These are phyloP conservation scores for Senecio squalidus DNA, from an alignment of 140 eudicot genomes.

Conservation along the genomic window DNA sequence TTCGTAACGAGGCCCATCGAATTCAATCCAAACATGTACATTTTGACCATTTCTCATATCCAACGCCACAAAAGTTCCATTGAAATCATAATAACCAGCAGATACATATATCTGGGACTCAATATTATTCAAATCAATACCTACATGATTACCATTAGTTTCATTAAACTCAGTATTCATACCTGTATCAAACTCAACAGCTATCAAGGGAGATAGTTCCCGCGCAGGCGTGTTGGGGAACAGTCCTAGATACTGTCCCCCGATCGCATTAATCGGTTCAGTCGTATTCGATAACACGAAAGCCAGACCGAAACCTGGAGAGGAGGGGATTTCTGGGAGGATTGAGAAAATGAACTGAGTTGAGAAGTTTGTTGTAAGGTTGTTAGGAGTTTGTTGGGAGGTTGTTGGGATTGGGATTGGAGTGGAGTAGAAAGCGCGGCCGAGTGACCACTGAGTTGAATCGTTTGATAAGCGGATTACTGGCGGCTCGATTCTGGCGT, in stretches of 20 bases:
- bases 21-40: constrained; percentile 77
- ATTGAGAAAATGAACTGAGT: constrained; percentile 69
- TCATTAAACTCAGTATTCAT: constrained; percentile 52
- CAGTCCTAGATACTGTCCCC: constrained; percentile 66
- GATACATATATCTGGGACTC: constrained; percentile 23
- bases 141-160: constrained; percentile 54
- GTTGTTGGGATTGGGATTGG: constrained; percentile 25
- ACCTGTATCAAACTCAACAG: constrained; percentile 71
- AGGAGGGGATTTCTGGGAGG: constrained; percentile 41
- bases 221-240: constrained; percentile 24
- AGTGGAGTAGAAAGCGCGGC: constrained; percentile 48
- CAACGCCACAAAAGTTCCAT: constrained; percentile 31
- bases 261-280: constrained; percentile 37
- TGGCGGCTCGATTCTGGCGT: constrained; percentile 63
- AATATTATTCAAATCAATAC: constrained; percentile 50
- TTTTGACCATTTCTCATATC: constrained; percentile 60
- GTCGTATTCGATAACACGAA: constrained; percentile 50
- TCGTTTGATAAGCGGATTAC: constrained; percentile 59
- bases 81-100: constrained; percentile 48
- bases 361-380: constrained; percentile 36
- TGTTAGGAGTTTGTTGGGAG: neutral
- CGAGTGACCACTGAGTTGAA: constrained; percentile 52
- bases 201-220: constrained; percentile 42
- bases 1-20: constrained; percentile 40
- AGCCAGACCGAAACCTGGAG: constrained; percentile 67